Evolutionary conservation across 2,329 filamentous ascomycete genomes (phyloP), one percentile per base, ranked within the genome.

Genomic region (Neonectria magnoliae): DNA sequence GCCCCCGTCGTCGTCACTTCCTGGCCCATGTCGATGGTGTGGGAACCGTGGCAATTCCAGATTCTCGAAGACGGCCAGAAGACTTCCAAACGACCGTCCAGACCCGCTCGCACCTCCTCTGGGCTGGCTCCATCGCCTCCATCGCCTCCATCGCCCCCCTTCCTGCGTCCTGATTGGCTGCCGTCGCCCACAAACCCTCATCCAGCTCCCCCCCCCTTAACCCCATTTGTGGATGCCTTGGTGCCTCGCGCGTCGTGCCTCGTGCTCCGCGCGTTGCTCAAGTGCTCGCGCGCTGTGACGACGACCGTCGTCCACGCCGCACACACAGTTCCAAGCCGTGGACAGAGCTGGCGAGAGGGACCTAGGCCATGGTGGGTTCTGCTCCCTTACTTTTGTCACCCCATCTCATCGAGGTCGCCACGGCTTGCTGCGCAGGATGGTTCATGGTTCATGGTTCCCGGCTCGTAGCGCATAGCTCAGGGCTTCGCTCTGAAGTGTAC

Each of bases 51-150:
- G 64, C 64, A 62, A 66, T 73, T 70, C 60, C 57, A 71, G 69
- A 72, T 73, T 73, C 71, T 73, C 71, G 71, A 73, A 73, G 69
- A 66, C 68, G 60, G 63, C 71, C 71, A 73, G 71, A 73, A 73
- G 69, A 67, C 71, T 61, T 72, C 62, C 59, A 72, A 71, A 55
- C 62, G 65, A 64, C 62, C 64, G 56, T 60, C 70, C 62, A 57
- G 70, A 51, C 57, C 62, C 62, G 57, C 57, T 56, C 61, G 45
- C 47, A 58, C 66, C 68, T 66, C 59, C 41, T 67, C 53, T 27
- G 47, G 25, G 29, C 41, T 16, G 11, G 18, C 52, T 56, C 53
- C 45, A 41, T 16, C 33, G 31, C 13, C 52, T 56, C 53, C 45
- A 38, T 16, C 31, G 29, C 11, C 31, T 25, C 20, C 57, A 27